Evolutionary conservation across 345 rosid genomes (phyloP).

Genomic region (Syzygium oleosum): DNA sequence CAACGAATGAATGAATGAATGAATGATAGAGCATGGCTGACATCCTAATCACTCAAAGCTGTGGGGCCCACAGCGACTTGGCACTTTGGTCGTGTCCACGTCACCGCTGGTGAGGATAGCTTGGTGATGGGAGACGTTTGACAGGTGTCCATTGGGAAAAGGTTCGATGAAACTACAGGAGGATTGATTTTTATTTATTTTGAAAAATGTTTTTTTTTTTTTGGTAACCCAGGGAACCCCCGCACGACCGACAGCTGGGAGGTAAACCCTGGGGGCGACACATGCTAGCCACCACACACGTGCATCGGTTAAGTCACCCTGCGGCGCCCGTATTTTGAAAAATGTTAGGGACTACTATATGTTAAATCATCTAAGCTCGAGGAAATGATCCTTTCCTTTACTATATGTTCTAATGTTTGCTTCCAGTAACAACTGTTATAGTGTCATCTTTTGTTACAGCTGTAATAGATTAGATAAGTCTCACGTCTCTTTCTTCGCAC

Average conservation of each 20-base stretch:
- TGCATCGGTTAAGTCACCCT: too few relatives aligned
- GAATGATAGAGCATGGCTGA: background rate
- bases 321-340: background rate
- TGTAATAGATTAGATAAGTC: background rate
- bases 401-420: background rate
- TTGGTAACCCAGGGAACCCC: too few relatives aligned
- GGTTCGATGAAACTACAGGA: background rate
- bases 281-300: too few relatives aligned
- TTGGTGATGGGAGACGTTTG: background rate
- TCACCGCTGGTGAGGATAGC: background rate
- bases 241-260: too few relatives aligned
- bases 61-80: slow-evolving; percentile 1
- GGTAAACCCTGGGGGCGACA: too few relatives aligned
- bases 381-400: too few relatives aligned
- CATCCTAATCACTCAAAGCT: background rate
- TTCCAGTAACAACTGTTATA: background rate
- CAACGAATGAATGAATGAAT: background rate
- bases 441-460: background rate
- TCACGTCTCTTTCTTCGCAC: background rate
- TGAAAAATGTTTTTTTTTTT: background rate
- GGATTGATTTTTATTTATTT: background rate
- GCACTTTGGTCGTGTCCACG: background rate
- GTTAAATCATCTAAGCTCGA: too few relatives aligned
- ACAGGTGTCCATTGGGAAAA: background rate
- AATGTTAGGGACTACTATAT: too few relatives aligned